A percentile compares a stretch with the other conserved stretches of the same genome.
Conservation (phyloP, 1,139 yeast species). For the Geotrichum europaeum region DNA sequence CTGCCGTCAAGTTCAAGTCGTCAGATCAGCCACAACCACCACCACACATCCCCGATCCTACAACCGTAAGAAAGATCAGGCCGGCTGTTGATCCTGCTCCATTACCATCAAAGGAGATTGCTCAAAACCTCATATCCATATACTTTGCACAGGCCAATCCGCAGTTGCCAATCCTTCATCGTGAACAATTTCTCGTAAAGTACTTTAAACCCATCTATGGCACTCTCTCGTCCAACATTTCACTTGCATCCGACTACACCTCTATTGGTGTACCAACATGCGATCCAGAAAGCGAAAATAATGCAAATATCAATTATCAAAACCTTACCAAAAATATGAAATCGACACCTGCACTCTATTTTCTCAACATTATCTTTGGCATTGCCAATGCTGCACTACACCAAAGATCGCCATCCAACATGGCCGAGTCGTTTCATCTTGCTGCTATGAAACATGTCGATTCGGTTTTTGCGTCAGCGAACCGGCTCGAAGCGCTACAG, state of each 20-base stretch:
- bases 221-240: constrained; percentile 45
- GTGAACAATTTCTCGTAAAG: constrained; percentile 62
- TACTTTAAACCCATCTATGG: constrained; percentile 81
- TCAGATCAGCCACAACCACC: not conserved
- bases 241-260: constrained; percentile 59
- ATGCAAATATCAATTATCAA: too few relatives aligned
- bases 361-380: constrained; percentile 70
- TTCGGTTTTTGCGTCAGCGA: constrained; percentile 50
- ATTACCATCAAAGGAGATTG: constrained; percentile 66
- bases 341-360: constrained; percentile 41
- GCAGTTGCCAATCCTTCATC: constrained; percentile 73
- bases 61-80: not conserved
- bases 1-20: constrained; percentile 56
- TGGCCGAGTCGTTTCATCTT: constrained; percentile 64
- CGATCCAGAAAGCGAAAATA: not conserved
- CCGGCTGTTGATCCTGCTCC: constrained; percentile 39
- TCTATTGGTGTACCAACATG: constrained; percentile 38
- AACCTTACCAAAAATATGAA: not conserved
- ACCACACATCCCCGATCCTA: not conserved
- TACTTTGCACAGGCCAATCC: constrained; percentile 77
- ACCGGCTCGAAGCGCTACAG: constrained; percentile 65
- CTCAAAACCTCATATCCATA: constrained; percentile 58
- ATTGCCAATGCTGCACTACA: constrained; percentile 73
- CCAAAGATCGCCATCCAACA: constrained; percentile 58
- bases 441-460: constrained; percentile 63